Evolutionary conservation across 2,329 filamentous ascomycete genomes (phyloP), one percentile per base, ranked within the genome.

Genomic region (Pseudocercospora musae): DNA sequence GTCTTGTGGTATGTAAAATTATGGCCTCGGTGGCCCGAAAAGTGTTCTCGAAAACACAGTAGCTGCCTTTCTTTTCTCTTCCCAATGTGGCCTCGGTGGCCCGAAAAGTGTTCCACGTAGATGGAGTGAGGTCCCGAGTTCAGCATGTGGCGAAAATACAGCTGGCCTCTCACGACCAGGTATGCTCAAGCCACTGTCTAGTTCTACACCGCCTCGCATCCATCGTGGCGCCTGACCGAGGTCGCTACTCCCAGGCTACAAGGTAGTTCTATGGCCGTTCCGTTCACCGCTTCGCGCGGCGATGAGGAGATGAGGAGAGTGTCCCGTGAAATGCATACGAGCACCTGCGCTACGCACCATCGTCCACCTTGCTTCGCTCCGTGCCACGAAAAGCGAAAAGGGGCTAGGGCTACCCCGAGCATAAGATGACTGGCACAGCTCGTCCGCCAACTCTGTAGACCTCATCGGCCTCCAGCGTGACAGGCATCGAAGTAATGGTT

Each of bases 401-500:
- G n/a, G 42, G 18, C 23, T 23, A 18, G 5, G 11, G 23, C 42
- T 15, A 2, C n/a, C 42, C 23, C 42, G 13, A 21, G 21, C 18
- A 25, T 27, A 11, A 27, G 23, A 50, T 50, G 48, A 27, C 21
- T 49, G 46, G 46, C 46, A 49, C 46, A 13, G 21, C 18, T 13
- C 46, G 18, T 49, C 9, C 23, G 46, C 10, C 46, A 49, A 18
- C 11, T 13, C 11, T 21, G 46, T 49, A 13, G 23, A 27, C 20
- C 46, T 50, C 46, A 50, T 25, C 46, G 21, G 7, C 46, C 46
- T 50, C 46, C 46, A 23, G 53, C 53, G 42, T 27, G 56, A 58
- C 56, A 58, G 56, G 57, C 57, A 58, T 58, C 44, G 29, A 23
- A 29, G n/a, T n/a, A n/a, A n/a, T n/a, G n/a, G n/a, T 11, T 57